Evolutionary conservation across 495 filamentous ascomycete species (phyloP).

Genomic region (Monascus purpureus): DNA sequence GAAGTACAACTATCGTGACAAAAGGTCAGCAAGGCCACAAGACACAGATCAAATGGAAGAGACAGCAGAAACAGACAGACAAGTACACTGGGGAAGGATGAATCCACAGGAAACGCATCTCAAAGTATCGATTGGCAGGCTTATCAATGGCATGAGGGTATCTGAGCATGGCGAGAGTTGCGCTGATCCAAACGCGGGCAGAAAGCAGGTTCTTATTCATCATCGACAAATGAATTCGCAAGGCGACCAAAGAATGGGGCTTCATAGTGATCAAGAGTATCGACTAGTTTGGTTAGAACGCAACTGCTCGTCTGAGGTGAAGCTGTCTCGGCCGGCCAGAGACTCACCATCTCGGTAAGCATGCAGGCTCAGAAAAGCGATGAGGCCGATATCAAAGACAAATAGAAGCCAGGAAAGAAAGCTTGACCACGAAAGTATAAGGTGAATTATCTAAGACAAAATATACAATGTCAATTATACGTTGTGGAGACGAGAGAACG

Average conservation of each 20-base stretch:
- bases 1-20: no score
- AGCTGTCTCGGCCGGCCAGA: no score
- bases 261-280: constrained; percentile 82
- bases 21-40: no score
- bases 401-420: constrained; percentile 78
- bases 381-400: constrained; percentile 57
- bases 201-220: constrained; percentile 44
- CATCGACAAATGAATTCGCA: constrained; percentile 83
- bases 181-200: neutral
- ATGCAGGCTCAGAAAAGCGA: constrained; percentile 59
- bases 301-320: no score
- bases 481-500: neutral
- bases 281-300: constrained; percentile 41
- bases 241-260: constrained; percentile 66
- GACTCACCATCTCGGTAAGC: constrained; percentile 70
- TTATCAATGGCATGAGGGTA: neutral
- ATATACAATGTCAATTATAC: no score
- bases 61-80: no score
- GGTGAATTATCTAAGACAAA: constrained; percentile 46
- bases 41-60: no score
- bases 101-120: neutral
- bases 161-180: neutral
- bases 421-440: constrained; percentile 70
- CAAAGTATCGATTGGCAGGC: neutral
- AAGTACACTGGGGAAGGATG: no score